Conservation (phyloP, 1,284 basidiomycete genomes). For the Cutaneotrichosporon cavernicola region DNA sequence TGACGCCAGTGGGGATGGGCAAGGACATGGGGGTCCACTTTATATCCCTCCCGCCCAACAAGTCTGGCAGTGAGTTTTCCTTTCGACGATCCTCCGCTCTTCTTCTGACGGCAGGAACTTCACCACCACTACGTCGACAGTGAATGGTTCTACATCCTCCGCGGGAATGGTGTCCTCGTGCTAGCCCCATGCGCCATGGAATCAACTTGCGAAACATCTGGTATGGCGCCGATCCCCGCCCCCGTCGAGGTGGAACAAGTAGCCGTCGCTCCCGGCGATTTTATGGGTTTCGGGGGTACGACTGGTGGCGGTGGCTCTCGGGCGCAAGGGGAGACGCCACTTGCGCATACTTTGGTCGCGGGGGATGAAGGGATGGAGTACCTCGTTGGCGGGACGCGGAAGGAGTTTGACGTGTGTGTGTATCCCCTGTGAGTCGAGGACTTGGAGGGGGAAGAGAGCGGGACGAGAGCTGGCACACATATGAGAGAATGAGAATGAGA, state of each 20-base stretch:
- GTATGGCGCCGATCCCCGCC: background rate
- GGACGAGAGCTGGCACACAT: background rate
- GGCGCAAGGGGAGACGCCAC: slow-evolving; percentile 19
- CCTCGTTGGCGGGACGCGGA: slow-evolving; percentile 30
- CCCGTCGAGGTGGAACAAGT: slow-evolving; percentile 16
- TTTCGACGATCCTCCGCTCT: background rate
- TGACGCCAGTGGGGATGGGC: slow-evolving; percentile 17
- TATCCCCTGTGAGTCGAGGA: slow-evolving; percentile 35
- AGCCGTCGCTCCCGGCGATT: slow-evolving; percentile 27
- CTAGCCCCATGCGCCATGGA: slow-evolving; percentile 13
- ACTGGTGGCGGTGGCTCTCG: background rate
- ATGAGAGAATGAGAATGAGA: no score
- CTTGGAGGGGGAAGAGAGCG: background rate
- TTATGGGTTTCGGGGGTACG: slow-evolving; percentile 25
- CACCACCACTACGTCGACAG: slow-evolving; percentile 33
- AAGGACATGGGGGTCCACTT: background rate
- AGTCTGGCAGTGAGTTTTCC: slow-evolving; percentile 5
- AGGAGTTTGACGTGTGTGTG: slow-evolving; percentile 27
- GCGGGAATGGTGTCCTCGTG: slow-evolving; percentile 22
- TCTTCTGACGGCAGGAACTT: slow-evolving; percentile 20
- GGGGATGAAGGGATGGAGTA: slow-evolving; percentile 31
- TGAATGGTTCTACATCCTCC: slow-evolving; percentile 37
- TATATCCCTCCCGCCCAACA: background rate
- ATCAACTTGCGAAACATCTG: background rate
- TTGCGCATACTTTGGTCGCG: slow-evolving; percentile 28